Base-by-base conservation (phyloP, 1,284 basidiomycete species). In the Stereum hirsutum region DNA sequence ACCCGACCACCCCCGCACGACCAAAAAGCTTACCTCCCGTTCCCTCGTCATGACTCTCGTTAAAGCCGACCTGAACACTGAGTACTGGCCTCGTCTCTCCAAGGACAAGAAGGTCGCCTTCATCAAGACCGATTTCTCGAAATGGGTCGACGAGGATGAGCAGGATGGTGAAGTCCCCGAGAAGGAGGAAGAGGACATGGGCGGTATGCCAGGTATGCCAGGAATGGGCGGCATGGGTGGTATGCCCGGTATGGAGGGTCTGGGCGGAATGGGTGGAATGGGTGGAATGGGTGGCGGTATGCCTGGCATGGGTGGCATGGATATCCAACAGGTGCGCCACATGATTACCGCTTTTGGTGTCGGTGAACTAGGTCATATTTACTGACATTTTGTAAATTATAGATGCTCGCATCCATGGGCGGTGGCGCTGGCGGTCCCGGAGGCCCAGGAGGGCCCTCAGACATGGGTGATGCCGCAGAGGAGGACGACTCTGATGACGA, bases 71-170 rank as follows among this genome's bases (percentile, higher is more conserved):
- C 57, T 63, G 30, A 66, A 81, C 57, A 61, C 65, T 17, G 92
- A 91, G 55, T 96, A 77, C 66, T 96, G 92, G 92, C 84, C 89
- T 17, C 78, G 91, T 48, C 69, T 96, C 42, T 89, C 87, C 34
- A 92, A 93, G 65, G 87, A 88, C 51, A 92, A 91, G 64, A 89
- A 78, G 65, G 77, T 73, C 46, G 68, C 78, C 43, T 93, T 79
- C 66, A 68, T 94, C 62, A 93, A 91, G 74, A 93, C 90, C 39
- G 89, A 95, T 64, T 95, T 93, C 61, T 69, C 72, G 56, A 93
- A 88, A 66, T 96, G 91, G 91, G 85, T 87, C 41, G 92, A 95
- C 59, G 92, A 96, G 69, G 92, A 96, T 58, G 92, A 96, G 63
- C 92, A 96, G 66, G 85, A 89, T 26, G 83, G 70, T 39, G 70